Base-by-base conservation (phyloP, 208 protist genomes). In the Trypanosoma mega region DNA sequence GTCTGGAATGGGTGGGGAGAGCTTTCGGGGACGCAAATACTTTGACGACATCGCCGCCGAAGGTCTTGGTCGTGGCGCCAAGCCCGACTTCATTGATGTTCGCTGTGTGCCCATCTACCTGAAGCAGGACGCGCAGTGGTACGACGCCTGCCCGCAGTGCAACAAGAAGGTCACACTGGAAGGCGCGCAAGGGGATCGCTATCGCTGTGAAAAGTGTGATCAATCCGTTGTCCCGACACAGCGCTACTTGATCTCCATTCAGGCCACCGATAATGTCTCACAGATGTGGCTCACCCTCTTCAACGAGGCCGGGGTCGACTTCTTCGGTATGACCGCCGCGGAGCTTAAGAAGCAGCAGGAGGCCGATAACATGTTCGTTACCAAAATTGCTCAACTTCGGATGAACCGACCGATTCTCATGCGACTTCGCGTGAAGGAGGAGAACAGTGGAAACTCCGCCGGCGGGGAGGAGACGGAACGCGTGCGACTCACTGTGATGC, bases 251-350 rank as follows among this genome's bases (percentile, higher is more conserved):
- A 73, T 94, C 29, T 93, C 85, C 33, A 82, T 96, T 56, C 85
- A 94, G 59, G 83, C 85, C 47, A 90, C 82, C 3, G 90, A 96
- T 71, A 90, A 89, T 70, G 76, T 93, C 14, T 88, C 87, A 3
- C 87, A 93, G 77, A 76, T 76, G 76, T 96, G 90, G 90, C 71
- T 96, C 31, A 96, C 90, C n/a, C 62, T 94, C 11, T 96, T 96
- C 63, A 92, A 96, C 62, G 90, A 96, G 57, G 74, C 87, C 2
- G 90, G 85, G 30, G 59, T 83, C 1, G 85, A 94, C 54, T 94
- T 96, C 69, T 94, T 92, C 57, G 90, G 90, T 12, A 92, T 94
- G 79, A 36, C 78, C 21, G 90, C 90, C 21, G 29, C 73, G 23
- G 87, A 96, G 75, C 76, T 96, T 37, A 96, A 94, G 68, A 72